A percentile compares a stretch with the other conserved stretches of the same genome.
phyloP scores from a whole-genome alignment of 2,329 filamentous ascomycete species.

The Xylaria sp. region DNA sequence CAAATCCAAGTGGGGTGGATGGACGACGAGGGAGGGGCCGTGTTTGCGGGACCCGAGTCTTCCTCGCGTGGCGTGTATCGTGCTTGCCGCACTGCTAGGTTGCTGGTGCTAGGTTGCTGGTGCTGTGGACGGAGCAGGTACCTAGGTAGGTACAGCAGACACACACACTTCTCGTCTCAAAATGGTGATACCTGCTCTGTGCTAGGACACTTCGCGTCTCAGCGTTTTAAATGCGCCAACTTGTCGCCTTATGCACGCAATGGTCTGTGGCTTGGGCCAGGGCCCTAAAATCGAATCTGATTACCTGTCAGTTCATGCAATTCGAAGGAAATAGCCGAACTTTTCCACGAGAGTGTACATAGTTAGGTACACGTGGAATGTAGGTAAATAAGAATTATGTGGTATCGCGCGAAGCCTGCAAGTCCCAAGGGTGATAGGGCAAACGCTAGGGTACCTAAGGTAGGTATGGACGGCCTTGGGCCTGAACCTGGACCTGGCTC shows the following conservation, averaged over 20 bases:
- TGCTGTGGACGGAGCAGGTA: too few relatives aligned
- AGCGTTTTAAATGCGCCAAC: conserved; percentile 21
- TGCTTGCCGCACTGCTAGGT: neutral
- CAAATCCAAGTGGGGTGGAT: conserved; percentile 28
- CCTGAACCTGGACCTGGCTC: conserved; percentile 4
- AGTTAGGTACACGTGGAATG: neutral
- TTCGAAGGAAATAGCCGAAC: neutral
- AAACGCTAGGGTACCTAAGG: too few relatives aligned
- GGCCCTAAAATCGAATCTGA: conserved; percentile 12
- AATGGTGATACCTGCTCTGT: conserved; percentile 35
- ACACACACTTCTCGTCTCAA: too few relatives aligned
- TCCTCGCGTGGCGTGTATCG: conserved; percentile 35
- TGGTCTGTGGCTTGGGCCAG: conserved; percentile 25
- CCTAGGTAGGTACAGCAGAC: neutral
- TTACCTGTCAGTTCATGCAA: conserved; percentile 22
- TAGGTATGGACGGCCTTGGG: conserved; percentile 2
- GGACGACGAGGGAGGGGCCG: conserved; percentile 6
- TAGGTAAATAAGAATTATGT: conserved; percentile 3
- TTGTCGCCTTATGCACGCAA: conserved; percentile 32
- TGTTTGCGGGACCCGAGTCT: conserved; percentile 27
- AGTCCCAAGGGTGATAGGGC: too few relatives aligned
- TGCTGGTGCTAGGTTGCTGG: too few relatives aligned
- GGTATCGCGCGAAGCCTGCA: conserved; percentile 6
- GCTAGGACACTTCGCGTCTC: conserved; percentile 24
- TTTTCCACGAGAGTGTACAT: conserved; percentile 12